Conservation (phyloP, 78 protist species). For the Dictyostelium purpureum region DNA sequence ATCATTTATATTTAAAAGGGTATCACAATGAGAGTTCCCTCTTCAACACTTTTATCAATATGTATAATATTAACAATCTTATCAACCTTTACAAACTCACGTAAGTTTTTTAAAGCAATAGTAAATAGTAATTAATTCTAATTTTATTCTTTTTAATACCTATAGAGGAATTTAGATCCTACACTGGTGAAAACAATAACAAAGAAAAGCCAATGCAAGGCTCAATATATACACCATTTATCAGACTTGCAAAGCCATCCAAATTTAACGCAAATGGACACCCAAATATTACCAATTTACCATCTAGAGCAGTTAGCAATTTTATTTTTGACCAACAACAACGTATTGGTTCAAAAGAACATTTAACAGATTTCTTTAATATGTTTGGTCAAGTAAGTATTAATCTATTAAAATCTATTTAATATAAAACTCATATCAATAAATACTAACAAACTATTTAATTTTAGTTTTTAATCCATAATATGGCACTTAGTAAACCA, state of each 20-base stretch:
- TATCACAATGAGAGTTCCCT: no score
- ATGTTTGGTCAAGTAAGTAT: slow-evolving; percentile 77
- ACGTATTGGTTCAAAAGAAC: slow-evolving; percentile 12
- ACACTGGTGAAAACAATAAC: slow-evolving; percentile 58
- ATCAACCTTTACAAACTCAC: not conserved
- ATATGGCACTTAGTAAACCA: slow-evolving; percentile 33
- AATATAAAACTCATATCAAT: not conserved
- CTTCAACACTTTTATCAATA: no score
- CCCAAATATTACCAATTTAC: slow-evolving; percentile 18
- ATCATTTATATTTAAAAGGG: no score
- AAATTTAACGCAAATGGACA: not conserved
- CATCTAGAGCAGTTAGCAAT: slow-evolving; percentile 59
- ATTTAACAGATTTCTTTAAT: slow-evolving; percentile 53
- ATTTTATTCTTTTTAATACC: not conserved
- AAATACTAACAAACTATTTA: not conserved
- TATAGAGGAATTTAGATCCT: slow-evolving; percentile 60
- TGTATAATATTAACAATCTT: not conserved
- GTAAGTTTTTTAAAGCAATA: not conserved
- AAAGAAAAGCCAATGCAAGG: slow-evolving; percentile 21
- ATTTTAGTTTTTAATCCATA: slow-evolving; percentile 60
- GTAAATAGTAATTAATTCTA: not conserved
- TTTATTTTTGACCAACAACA: slow-evolving; percentile 12
- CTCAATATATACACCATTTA: not conserved
- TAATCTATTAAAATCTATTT: not conserved
- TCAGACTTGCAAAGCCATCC: slow-evolving; percentile 14